phyloP scores from a whole-genome alignment of 371 early-diverging fungal species.

The Syncephalastrum sp. region DNA sequence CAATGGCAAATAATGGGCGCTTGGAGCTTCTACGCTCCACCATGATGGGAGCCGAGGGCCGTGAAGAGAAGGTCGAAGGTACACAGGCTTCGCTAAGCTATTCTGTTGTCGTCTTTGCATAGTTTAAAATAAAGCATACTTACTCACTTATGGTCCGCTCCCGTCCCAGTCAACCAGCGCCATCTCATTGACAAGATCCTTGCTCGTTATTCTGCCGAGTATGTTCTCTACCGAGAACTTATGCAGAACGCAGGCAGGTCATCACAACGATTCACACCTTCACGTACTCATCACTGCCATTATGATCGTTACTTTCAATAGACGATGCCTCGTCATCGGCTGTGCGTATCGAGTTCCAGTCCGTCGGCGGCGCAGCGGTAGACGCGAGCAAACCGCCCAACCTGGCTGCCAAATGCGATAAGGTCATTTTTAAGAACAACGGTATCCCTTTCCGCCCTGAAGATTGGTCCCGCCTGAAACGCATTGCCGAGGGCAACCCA shows the following conservation, averaged over 20 bases:
- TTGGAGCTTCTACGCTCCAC: conserved; percentile 40
- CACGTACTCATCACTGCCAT: background rate
- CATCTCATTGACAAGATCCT: conserved; percentile 93
- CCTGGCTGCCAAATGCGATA: conserved; percentile 51
- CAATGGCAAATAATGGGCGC: conserved; percentile 8
- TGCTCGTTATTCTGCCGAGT: conserved; percentile 82
- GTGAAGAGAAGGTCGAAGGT: conserved; percentile 67
- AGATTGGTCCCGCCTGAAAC: conserved; percentile 83
- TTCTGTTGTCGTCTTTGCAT: conserved; percentile 1
- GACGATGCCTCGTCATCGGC: conserved; percentile 64
- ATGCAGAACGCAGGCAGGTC: conserved; percentile 60
- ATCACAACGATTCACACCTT: background rate
- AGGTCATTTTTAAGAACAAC: conserved; percentile 80
- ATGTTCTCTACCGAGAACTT: conserved; percentile 72
- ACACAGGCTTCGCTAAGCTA: background rate
- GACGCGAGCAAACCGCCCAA: conserved; percentile 42
- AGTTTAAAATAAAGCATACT: conserved; percentile 1
- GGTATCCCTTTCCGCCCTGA: conserved; percentile 80
- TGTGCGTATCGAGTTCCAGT: conserved; percentile 55
- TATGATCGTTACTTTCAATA: conserved; percentile 11
- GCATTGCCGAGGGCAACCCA: conserved; percentile 93
- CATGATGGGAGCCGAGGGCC: conserved; percentile 46
- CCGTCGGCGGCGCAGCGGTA: conserved; percentile 12
- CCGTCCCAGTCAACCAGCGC: conserved; percentile 75
- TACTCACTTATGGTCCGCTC: background rate